Percentiles rank a stretch among this genome's conserved stretches.
phyloP scores from a whole-genome alignment of 2,329 filamentous ascomycete genomes.

The Nectriaceae sp. region DNA sequence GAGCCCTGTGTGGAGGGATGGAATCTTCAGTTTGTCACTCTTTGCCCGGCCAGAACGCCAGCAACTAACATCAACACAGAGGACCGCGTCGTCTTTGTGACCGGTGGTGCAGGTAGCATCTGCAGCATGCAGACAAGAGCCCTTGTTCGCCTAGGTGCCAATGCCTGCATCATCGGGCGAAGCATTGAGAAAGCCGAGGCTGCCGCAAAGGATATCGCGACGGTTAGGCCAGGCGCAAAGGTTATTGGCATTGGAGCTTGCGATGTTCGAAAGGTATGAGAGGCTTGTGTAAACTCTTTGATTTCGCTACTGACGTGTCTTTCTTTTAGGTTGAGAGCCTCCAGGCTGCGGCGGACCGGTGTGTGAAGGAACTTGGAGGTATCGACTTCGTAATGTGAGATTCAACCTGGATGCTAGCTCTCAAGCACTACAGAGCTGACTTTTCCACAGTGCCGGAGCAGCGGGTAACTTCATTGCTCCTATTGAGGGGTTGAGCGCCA shows the following conservation, averaged over 20 bases:
- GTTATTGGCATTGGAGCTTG: constrained; percentile 84
- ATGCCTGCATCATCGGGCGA: constrained; percentile 92
- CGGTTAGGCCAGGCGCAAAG: constrained; percentile 74
- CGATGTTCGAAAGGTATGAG: constrained; percentile 70
- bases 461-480: constrained; percentile 95
- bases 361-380: constrained; percentile 77
- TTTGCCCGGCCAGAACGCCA: not conserved
- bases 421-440: not conserved
- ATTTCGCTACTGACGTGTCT: constrained; percentile 6
- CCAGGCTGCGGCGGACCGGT: constrained; percentile 73
- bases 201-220: constrained; percentile 79
- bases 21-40: constrained; percentile 69
- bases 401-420: constrained; percentile 4
- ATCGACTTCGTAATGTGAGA: constrained; percentile 91
- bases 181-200: constrained; percentile 85
- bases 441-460: constrained; percentile 74
- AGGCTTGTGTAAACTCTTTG: not conserved
- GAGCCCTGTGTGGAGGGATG: constrained; percentile 82
- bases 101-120: constrained; percentile 89
- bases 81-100: constrained; percentile 90
- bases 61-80: constrained; percentile 50
- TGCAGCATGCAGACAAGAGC: constrained; percentile 93
- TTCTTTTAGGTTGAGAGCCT: constrained; percentile 31
- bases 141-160: constrained; percentile 84
- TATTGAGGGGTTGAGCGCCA: constrained; percentile 76